A percentile compares a stretch with the other conserved stretches of the same genome.
These are phyloP conservation scores for Candida pseudoglaebosa DNA, from an alignment of 805 yeast genomes.

Conservation along the genomic window DNA sequence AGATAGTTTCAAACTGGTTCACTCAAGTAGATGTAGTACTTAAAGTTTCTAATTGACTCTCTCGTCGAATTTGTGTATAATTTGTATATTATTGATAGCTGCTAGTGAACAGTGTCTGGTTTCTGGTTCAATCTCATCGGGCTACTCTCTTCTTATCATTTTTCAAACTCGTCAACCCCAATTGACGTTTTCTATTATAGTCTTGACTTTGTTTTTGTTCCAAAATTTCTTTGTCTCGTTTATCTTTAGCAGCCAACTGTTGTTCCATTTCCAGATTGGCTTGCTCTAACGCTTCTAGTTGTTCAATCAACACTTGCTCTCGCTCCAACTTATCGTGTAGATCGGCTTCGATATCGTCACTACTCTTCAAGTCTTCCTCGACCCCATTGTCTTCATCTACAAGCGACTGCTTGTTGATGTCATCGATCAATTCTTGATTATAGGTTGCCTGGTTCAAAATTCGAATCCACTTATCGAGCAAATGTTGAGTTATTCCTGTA, in stretches of 20 bases:
- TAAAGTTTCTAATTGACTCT: too few species aligned
- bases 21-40: too few species aligned
- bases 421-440: slow-evolving; percentile 45
- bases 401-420: slow-evolving; percentile 38
- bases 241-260: slow-evolving; percentile 16
- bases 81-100: too few species aligned
- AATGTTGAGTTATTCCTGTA: slow-evolving; percentile 44
- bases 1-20: too few species aligned
- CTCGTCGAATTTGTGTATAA: too few species aligned
- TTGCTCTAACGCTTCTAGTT: slow-evolving; percentile 20
- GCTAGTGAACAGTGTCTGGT: too few species aligned
- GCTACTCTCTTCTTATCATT: too few species aligned
- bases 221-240: neutral
- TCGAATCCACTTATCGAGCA: slow-evolving; percentile 57
- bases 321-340: slow-evolving; percentile 13
- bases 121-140: too few species aligned
- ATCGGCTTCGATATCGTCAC: slow-evolving; percentile 2
- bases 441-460: slow-evolving; percentile 61
- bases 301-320: slow-evolving; percentile 22
- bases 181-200: neutral
- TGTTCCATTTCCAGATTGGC: slow-evolving; percentile 23
- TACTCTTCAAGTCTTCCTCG: slow-evolving; percentile 14
- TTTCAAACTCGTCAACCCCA: neutral
- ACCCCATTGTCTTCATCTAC: slow-evolving; percentile 17
- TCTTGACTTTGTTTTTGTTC: neutral